Evolutionary conservation across 2,329 filamentous ascomycete species (phyloP), one percentile per base, ranked within the genome.

Genomic region (Lecanicillium sp.): DNA sequence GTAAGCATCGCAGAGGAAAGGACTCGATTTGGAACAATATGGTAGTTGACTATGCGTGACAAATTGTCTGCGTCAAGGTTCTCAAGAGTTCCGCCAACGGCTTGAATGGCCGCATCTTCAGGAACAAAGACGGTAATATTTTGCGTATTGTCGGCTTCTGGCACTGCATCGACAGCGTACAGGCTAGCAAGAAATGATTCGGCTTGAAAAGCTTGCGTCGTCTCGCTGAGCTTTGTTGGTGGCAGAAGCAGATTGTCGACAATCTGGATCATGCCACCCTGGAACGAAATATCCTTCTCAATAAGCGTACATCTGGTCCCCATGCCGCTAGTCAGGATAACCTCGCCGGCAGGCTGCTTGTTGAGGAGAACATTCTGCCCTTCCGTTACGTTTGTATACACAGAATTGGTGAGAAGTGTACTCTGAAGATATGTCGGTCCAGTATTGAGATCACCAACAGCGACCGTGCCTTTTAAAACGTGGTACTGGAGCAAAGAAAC

Each of bases 81-180:
- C 19, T 57, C 53, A 9, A 77, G 51, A 18, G 68, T 60, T 35
- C 66, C 73, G 40, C 70, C 75, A 31, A 83, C 73, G 18, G 62
- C 56, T 25, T 69, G 62, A 60, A 83, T 78, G 11, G 78, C 78
- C 2, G 60, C 60, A 53, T 82, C 78, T 51, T 62, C 68, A 2
- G 80, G 80, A 1, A 72, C 77, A 46, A 85, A 83, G 44, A 84
- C 65, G 40, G 80, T 84, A 29, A 83, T 46, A 50, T 58, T 56
- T 29, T 57, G 51, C 7, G 58, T 52, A 11, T 55, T 51, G 43
- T 70, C 62, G 35, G 78, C 51, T 14, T 62, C 55, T 3, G 58
- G 57, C 52, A 64, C 55, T 14, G 63, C 42, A 2, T 51, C 40
- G 8, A 51, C 45, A 13, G 52, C 51, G 41, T 60, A 59, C 6